Evolutionary conservation across 1,284 basidiomycete genomes (phyloP), one percentile per base, ranked within the genome.

Genomic region (Cutaneotrichosporon sp.): DNA sequence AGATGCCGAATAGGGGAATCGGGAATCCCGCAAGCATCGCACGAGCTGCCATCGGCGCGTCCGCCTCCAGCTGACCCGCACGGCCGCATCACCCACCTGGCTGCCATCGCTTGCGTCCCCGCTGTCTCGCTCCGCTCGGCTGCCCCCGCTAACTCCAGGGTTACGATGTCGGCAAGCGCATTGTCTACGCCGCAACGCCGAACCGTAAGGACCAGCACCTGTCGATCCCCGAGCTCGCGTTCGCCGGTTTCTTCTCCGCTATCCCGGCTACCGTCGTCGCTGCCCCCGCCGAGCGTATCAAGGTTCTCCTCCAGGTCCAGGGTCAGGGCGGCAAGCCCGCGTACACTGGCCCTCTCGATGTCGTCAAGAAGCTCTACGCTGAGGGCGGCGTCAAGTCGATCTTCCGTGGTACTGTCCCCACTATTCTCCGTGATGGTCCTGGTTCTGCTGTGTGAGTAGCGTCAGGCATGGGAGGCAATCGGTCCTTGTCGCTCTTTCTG

Each of bases 231-330:
- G 96, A 99, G 81, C 87, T 98, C 38, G 96, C 95, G 0, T 82
- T 88, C 47, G 97, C 97, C 42, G 96, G 96, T 61, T 97, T 95
- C 84, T 85, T 99, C 73, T 95, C 92, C 47, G 96, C 97, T 6
- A 83, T 98, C 63, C 97, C 97, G 21, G 89, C 93, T 9, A 97
- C 95, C 0, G 82, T 97, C 21, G 85, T 98, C 40, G 94, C 94
- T 36, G 95, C 91, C 9, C 97, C 97, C 2, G 93, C 97, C 4
- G 97, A 99, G 81, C 87, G 97, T 63, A 93, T 97, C 67, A 99
- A 99, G 81, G 97, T 99, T 14, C 83, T 99, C 52, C 83, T 99
- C 49, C 94, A 97, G 89, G 88, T 96, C 11, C 91, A 96, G 85
- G 93, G 93, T 7, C 92, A 97, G 81, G 88, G 87, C 59, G 86